phyloP scores from a whole-genome alignment of 768 basidiomycete genomes.

The Mycena belliarum region DNA sequence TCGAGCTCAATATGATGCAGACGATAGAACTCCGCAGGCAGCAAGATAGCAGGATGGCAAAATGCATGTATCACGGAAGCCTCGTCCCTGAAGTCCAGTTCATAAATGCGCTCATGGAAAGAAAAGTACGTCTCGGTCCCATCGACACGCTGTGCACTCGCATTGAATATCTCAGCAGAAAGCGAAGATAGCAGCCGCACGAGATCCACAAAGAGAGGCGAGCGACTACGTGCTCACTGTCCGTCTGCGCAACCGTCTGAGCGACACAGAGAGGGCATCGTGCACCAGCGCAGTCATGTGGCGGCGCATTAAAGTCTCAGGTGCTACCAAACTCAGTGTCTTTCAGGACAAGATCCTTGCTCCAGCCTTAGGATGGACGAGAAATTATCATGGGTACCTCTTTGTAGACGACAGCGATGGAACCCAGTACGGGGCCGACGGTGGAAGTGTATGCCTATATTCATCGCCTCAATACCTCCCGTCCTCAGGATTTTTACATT shows the following conservation, averaged over 20 bases:
- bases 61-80: slow-evolving; percentile 8
- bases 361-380: slow-evolving; percentile 35
- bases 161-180: background rate
- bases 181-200: slow-evolving; percentile 2
- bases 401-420: slow-evolving; percentile 12
- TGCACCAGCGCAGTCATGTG: slow-evolving; percentile 13
- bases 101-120: slow-evolving; percentile 2
- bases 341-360: slow-evolving; percentile 37
- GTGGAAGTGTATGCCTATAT: background rate
- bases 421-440: background rate
- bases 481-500: too few species aligned
- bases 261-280: background rate
- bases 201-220: slow-evolving; percentile 8
- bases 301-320: slow-evolving; percentile 34
- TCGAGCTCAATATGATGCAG: background rate
- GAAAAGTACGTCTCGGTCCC: background rate
- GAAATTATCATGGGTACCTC: slow-evolving; percentile 13
- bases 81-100: slow-evolving; percentile 9
- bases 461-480: background rate
- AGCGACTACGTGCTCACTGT: slow-evolving; percentile 6
- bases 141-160: background rate
- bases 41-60: background rate
- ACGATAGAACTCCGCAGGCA: background rate
- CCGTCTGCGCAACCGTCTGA: slow-evolving; percentile 10
- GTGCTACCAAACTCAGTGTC: slow-evolving; percentile 33